Percentiles rank a stretch among this genome's conserved stretches.
Evolutionary conservation across 306 rosid species (phyloP).

Genomic region (Lablab purpureus): DNA sequence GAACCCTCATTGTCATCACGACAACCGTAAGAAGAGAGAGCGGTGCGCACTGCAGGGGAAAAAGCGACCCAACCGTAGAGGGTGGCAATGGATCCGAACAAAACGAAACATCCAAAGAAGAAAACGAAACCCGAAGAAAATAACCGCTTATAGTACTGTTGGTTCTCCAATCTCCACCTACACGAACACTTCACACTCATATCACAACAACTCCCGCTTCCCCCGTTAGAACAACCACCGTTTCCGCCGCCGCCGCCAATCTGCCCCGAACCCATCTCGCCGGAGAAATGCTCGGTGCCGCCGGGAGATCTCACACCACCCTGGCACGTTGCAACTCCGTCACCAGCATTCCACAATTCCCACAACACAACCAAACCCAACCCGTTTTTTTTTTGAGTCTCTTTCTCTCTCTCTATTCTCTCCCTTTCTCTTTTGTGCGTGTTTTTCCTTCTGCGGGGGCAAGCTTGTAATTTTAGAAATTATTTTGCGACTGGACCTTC

Average conservation of each 20-base stretch:
- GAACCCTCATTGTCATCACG: slow-evolving; percentile 97
- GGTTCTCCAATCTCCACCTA: slow-evolving; percentile 62
- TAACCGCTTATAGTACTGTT: slow-evolving; percentile 57
- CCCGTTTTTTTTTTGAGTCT: background rate
- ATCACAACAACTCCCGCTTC: slow-evolving; percentile 58
- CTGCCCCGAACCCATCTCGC: slow-evolving; percentile 72
- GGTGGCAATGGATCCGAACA: slow-evolving; percentile 82
- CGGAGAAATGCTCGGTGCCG: slow-evolving; percentile 20
- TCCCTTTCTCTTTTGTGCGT: background rate
- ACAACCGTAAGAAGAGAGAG: slow-evolving; percentile 66
- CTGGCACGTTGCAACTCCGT: slow-evolving; percentile 38
- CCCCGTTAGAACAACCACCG: slow-evolving; percentile 42
- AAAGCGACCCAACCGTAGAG: slow-evolving; percentile 86
- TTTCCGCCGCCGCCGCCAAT: slow-evolving; percentile 44
- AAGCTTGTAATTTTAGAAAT: slow-evolving; percentile 39
- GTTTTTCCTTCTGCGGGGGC: slow-evolving; percentile 28
- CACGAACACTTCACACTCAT: slow-evolving; percentile 70
- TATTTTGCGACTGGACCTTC: slow-evolving; percentile 20
- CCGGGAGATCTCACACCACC: slow-evolving; percentile 47
- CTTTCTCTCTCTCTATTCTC: background rate
- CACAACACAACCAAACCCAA: background rate
- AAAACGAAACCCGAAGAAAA: slow-evolving; percentile 78
- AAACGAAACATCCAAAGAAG: slow-evolving; percentile 76
- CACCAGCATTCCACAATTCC: slow-evolving; percentile 51
- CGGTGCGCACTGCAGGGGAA: slow-evolving; percentile 66